Conservation (phyloP, 2,329 filamentous ascomycete genomes). For the Sarocladium brachiariae region DNA sequence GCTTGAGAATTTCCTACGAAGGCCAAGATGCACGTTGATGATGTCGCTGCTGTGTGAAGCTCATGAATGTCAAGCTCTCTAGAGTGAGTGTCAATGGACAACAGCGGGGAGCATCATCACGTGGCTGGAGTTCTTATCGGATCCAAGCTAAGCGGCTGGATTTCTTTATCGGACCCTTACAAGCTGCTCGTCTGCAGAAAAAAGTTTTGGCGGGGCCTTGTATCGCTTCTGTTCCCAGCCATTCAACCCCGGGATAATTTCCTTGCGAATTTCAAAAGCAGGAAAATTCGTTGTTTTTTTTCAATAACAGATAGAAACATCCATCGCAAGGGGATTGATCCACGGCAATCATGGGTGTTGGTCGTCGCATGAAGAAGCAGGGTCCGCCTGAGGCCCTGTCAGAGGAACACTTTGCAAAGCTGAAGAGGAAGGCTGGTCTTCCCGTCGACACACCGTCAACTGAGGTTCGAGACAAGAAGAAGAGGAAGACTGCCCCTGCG, state of each 20-base stretch:
- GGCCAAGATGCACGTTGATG: neutral
- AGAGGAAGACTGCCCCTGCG: conserved; percentile 21
- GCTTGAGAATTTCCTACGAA: neutral
- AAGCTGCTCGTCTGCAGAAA: conserved; percentile 11
- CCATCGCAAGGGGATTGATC: conserved; percentile 15
- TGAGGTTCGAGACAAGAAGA: conserved; percentile 60
- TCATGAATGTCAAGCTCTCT: neutral
- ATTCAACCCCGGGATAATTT: neutral
- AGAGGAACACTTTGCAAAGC: conserved; percentile 67
- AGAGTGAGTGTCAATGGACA: neutral
- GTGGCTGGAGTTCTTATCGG: conserved; percentile 17
- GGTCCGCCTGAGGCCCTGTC: conserved; percentile 77
- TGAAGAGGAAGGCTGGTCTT: conserved; percentile 78
- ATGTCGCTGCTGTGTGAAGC: neutral
- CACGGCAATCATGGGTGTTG: conserved; percentile 66
- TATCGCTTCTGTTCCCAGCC: conserved; percentile 2
- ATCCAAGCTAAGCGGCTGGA: conserved; percentile 25
- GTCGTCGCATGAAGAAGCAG: conserved; percentile 94
- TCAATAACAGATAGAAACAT: neutral
- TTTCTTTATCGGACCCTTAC: conserved; percentile 23
- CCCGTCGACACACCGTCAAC: conserved; percentile 49
- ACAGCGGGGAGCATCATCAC: conserved; percentile 16
- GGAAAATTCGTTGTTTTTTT: no score
- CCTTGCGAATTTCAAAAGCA: neutral
- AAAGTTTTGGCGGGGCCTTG: conserved; percentile 34